Evolutionary conservation across 495 filamentous ascomycete genomes (phyloP), one percentile per base, ranked within the genome.

Genomic region (Poronia punctata): DNA sequence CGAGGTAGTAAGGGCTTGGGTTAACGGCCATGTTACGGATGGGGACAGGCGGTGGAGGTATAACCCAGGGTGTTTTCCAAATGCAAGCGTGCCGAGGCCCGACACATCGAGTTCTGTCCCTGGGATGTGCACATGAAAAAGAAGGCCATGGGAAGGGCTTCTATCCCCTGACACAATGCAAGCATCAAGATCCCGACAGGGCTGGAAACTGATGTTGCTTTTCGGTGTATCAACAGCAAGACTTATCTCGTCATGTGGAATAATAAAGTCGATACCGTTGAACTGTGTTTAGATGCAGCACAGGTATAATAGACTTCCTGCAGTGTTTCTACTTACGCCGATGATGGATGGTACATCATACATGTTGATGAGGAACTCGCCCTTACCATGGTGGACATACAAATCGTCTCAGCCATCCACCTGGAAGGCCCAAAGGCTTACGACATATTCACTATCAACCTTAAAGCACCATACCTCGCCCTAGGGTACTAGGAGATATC

Each of bases 401-500:
- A 80, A 43, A 68, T 79, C 18, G 35, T 76, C 19, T 80, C 75
- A 0, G 76, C 81, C 52, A 62, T 80, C 3, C 76, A 80, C 45
- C 54, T 80, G 0, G 73, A 81, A 41, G 56, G 42, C 5, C 38
- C 63, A 0, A 42, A 54, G 17, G 50, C 59, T 15, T 80, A 79
- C 49, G 62, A 70, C 39, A 19, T 56, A 8, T 78, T 72, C 38
- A 40, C 64, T 1, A 66, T 77, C 20, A 27, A 36, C 0, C 62
- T 68, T 5, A 49, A 56, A 33, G 67, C 70, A 4, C 67, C 67
- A 3, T 71, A 75, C 41, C 60, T 83, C 0, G 71, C 69, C 1
- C 64, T 79, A n/a, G n/a, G n/a, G n/a, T n/a, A 4, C 63, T 79
- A 3, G 76, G 77, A 4, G 74, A 80, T 51, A 79, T 81, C 37